Percentiles rank a stretch among this genome's conserved stretches.
Conservation (phyloP, 2,329 filamentous ascomycete genomes). For the Colletotrichum cuscutae region DNA sequence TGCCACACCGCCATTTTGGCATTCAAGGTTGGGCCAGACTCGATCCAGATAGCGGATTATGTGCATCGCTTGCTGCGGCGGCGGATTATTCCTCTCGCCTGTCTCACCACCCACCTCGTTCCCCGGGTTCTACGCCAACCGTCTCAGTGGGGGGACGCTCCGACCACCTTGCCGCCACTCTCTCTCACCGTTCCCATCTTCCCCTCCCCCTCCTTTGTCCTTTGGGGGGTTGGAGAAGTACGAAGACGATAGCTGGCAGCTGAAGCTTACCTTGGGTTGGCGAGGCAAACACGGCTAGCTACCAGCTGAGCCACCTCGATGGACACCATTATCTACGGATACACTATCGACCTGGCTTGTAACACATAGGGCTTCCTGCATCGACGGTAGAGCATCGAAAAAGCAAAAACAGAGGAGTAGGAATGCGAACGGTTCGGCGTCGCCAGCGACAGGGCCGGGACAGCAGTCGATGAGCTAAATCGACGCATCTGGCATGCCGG, state of each 20-base stretch:
- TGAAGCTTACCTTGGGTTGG: neutral
- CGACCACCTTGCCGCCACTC: neutral
- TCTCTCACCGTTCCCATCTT: neutral
- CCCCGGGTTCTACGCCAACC: conserved; percentile 2
- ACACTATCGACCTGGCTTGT: neutral
- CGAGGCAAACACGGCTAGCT: neutral
- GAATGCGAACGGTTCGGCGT: neutral
- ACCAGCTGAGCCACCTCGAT: neutral
- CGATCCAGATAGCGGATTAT: conserved; percentile 6
- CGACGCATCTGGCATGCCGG: conserved; percentile 27
- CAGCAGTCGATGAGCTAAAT: neutral
- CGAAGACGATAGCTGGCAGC: neutral
- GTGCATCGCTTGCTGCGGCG: conserved; percentile 26
- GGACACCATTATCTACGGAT: neutral
- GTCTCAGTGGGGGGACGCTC: neutral
- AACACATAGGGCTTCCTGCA: neutral
- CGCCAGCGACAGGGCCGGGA: neutral
- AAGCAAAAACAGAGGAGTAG: neutral
- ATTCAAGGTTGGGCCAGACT: conserved; percentile 27
- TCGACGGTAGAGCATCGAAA: neutral
- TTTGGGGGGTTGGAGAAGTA: neutral
- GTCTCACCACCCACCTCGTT: conserved; percentile 16
- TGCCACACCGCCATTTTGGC: conserved; percentile 35
- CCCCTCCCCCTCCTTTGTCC: neutral
- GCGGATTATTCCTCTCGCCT: conserved; percentile 3